Base-by-base conservation (phyloP, 805 yeast genomes). In the Barnettozyma californica region DNA sequence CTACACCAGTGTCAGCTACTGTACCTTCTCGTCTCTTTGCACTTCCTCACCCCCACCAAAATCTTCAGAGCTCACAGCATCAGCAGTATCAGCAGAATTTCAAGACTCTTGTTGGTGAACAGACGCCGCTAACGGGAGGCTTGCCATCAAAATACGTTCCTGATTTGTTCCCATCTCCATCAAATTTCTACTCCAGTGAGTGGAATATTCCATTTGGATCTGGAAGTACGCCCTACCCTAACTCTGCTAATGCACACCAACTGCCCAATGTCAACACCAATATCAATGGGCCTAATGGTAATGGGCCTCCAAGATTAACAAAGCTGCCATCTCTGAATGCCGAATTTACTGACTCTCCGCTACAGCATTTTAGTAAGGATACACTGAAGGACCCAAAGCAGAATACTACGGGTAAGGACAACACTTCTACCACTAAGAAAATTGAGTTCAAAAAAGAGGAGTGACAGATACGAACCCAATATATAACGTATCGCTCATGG, bases 121-220 rank as follows among this genome's bases (percentile, higher is more conserved):
- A 84, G 51, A 81, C 90, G 0, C 88, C 91, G 3, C 64, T 84
- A 13, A 71, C 81, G 3, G 84, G 84, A 7, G 83, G 81, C 0
- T 67, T 87, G 21, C 91, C 95, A 2, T 78, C 87, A 2, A 73
- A 85, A 45, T 87, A 81, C 57, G 80, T 85, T 38, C 76, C 76
- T 50, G 95, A 87, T 57, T 70, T 84, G 61, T 80, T 87, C 58
- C 91, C 90, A 27, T 84, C 92, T 6, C 96, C 96, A 0, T 77
- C 82, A n/a, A 84, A 78, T 53, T 81, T 82, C 55, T 87, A 84
- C 57, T 77, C 81, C 7, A 73, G 79, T 46, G 83, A 78, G 41
- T 79, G 83, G 83, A 69, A 69, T 44, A 66, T 73, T 13, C 74
- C 76, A 10, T 72, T 69, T 59, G 76, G 76, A 5, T 61, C 70